These are phyloP conservation scores for Populus ilicifolia DNA, from an alignment of 345 rosid genomes.

Conservation along the genomic window DNA sequence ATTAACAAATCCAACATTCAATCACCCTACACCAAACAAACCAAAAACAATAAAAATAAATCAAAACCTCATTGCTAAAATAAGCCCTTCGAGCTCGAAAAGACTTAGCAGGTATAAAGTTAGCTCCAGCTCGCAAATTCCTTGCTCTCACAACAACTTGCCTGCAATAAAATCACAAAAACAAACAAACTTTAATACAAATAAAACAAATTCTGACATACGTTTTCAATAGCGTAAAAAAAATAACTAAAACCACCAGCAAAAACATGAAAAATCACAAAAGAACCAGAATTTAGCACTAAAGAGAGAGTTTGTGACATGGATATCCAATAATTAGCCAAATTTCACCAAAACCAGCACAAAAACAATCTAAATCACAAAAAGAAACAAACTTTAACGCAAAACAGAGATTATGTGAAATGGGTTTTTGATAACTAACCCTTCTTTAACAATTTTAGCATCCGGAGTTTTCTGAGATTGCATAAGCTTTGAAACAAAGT, in stretches of 20 bases:
- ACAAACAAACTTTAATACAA: not conserved
- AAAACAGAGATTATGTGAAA: not conserved
- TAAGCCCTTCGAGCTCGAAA: conserved; percentile 82
- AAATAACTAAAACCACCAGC: not conserved
- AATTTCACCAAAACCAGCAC: not conserved
- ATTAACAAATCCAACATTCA: not conserved
- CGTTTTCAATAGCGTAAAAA: not conserved
- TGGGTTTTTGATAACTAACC: conserved; percentile 33
- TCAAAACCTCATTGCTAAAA: conserved; percentile 79
- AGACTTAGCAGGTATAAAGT: conserved; percentile 78
- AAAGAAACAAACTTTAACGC: not conserved
- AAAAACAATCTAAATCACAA: not conserved
- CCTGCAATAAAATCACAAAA: conserved; percentile 31
- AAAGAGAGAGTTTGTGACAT: not conserved
- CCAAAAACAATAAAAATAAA: not conserved
- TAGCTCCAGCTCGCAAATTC: conserved; percentile 77
- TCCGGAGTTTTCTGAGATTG: conserved; percentile 81
- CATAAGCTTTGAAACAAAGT: conserved; percentile 85
- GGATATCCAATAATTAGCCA: not conserved
- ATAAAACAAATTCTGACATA: not conserved
- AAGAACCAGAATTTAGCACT: not conserved
- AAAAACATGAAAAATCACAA: not conserved
- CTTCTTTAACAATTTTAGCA: conserved; percentile 80
- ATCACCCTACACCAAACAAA: not conserved
- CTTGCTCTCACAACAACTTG: conserved; percentile 87